Conservation (phyloP, 352 stramenopile species). For the Pythium guiyangense region DNA sequence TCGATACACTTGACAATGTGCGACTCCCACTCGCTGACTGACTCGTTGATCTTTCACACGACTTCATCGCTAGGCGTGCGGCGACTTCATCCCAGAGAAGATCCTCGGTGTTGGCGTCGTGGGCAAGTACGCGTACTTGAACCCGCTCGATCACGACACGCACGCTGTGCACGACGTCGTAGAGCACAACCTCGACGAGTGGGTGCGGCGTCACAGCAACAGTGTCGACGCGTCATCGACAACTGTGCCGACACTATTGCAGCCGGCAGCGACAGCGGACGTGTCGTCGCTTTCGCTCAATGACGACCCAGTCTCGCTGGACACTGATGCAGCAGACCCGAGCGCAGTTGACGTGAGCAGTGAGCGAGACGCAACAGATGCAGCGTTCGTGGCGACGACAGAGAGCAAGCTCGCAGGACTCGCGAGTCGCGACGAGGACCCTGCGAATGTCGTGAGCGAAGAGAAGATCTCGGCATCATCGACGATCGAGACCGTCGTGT, state of each 20-base stretch:
- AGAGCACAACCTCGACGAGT: slow-evolving; percentile 60
- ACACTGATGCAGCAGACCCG: too few species aligned
- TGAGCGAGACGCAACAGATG: slow-evolving; percentile 3
- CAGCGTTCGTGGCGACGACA: slow-evolving; percentile 13
- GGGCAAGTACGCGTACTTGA: slow-evolving; percentile 76
- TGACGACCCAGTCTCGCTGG: neutral
- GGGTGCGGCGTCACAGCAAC: slow-evolving; percentile 33
- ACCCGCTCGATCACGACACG: slow-evolving; percentile 47
- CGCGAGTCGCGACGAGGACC: slow-evolving; percentile 24
- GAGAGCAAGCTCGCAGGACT: slow-evolving; percentile 9
- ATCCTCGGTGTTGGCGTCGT: slow-evolving; percentile 78
- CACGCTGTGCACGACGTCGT: slow-evolving; percentile 17
- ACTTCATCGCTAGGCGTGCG: slow-evolving; percentile 32
- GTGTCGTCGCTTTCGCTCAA: neutral
- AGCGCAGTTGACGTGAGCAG: neutral
- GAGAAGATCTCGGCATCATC: slow-evolving; percentile 62
- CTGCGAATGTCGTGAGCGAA: slow-evolving; percentile 29
- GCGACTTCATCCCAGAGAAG: slow-evolving; percentile 86
- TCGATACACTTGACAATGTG: neutral
- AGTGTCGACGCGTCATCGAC: slow-evolving; percentile 11
- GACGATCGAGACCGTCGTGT: slow-evolving; percentile 74
- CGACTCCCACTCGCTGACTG: neutral
- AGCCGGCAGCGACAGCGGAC: neutral
- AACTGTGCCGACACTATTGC: slow-evolving; percentile 17
- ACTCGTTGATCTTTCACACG: neutral